A percentile compares a stretch with the other conserved stretches of the same genome.
These are phyloP conservation scores for Wickerhamomyces rabaulensis DNA, from an alignment of 805 yeast species.

Conservation along the genomic window DNA sequence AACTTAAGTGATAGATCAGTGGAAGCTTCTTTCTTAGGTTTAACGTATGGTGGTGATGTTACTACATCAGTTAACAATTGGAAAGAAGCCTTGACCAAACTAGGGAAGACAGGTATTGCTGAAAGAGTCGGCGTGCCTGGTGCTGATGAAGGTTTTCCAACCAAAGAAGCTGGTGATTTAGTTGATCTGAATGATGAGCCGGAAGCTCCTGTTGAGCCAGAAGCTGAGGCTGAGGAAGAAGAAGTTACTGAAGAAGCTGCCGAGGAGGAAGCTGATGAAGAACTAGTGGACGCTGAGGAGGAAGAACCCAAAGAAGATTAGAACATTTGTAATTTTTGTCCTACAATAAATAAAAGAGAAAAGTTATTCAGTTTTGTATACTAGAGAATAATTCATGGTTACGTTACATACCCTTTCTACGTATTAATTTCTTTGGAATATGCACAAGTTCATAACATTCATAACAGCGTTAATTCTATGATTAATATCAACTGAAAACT, in stretches of 20 bases:
- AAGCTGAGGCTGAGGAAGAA: slow-evolving; percentile 13
- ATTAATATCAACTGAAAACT: slow-evolving; percentile 31
- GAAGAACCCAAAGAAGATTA: slow-evolving; percentile 6
- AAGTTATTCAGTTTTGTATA: background rate
- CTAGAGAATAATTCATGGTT: background rate
- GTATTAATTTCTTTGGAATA: background rate
- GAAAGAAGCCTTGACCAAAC: slow-evolving; percentile 51
- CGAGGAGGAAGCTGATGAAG: slow-evolving; percentile 23
- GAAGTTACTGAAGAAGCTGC: slow-evolving; percentile 15
- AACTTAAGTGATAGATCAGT: slow-evolving; percentile 62
- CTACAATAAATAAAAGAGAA: background rate
- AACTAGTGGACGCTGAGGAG: slow-evolving; percentile 14
- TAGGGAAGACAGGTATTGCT: slow-evolving; percentile 54
- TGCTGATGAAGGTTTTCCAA: slow-evolving; percentile 31
- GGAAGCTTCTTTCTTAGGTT: slow-evolving; percentile 81
- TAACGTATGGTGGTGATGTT: slow-evolving; percentile 54
- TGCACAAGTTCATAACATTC: background rate
- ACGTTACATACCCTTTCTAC: background rate
- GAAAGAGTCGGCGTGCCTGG: slow-evolving; percentile 50
- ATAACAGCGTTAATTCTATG: background rate
- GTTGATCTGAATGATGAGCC: slow-evolving; percentile 35
- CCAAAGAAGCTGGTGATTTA: slow-evolving; percentile 24
- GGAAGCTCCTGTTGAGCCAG: slow-evolving; percentile 19
- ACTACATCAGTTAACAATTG: slow-evolving; percentile 51
- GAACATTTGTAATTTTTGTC: slow-evolving; percentile 4